Conservation (phyloP, 192 early-diverging fungal genomes). For the Chytriomyces hyalinus region DNA sequence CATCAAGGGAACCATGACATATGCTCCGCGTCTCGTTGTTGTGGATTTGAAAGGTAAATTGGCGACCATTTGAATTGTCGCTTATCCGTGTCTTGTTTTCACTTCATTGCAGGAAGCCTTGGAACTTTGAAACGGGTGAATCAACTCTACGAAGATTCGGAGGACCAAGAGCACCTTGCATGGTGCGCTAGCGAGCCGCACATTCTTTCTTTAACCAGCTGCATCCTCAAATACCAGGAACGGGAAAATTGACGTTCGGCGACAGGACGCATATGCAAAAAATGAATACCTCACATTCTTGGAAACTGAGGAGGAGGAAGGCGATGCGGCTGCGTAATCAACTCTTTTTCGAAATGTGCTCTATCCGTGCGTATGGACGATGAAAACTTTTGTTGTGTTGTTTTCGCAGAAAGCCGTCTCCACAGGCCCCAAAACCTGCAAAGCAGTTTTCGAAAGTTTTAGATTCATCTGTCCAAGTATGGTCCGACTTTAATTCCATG, state of each 20-base stretch:
- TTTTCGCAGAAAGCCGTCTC: too few species aligned
- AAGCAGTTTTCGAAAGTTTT: conserved; percentile 55
- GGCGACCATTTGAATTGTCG: neutral
- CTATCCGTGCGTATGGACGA: too few species aligned
- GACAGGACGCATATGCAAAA: conserved; percentile 43
- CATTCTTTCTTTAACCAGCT: neutral
- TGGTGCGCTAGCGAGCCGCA: neutral
- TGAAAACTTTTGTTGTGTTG: too few species aligned
- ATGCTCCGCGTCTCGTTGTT: conserved; percentile 77
- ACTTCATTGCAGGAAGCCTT: conserved; percentile 8
- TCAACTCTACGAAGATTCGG: conserved; percentile 14
- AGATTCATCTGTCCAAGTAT: conserved; percentile 61
- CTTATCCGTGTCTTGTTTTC: conserved; percentile 23
- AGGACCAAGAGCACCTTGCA: neutral
- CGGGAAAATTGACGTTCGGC: conserved; percentile 43
- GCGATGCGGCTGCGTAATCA: neutral
- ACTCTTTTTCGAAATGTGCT: too few species aligned
- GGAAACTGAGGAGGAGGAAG: conserved; percentile 31
- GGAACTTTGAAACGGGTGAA: conserved; percentile 18
- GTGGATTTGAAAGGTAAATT: conserved; percentile 78
- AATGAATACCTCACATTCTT: conserved; percentile 48
- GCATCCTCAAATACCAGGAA: conserved; percentile 13
- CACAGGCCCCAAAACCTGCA: conserved; percentile 37
- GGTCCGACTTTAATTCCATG: conserved; percentile 83
- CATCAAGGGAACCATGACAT: conserved; percentile 41